Evolutionary conservation across 2,329 filamentous ascomycete species (phyloP).

Genomic region (Karstenula rhodostoma): DNA sequence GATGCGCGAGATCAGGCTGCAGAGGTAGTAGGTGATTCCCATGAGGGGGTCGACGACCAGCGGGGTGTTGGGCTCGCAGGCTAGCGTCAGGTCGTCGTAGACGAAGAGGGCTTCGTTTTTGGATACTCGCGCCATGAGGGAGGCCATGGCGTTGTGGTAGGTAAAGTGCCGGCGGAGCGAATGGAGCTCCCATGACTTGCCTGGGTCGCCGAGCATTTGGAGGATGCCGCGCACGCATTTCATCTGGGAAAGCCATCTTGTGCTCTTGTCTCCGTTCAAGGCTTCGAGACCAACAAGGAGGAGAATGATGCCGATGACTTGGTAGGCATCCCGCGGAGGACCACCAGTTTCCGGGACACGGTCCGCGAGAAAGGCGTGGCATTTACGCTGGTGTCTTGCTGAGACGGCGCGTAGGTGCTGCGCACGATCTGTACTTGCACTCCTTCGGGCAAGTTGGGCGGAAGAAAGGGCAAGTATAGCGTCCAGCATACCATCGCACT

Average conservation of each 20-base stretch:
- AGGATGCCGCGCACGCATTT: slow-evolving; percentile 44
- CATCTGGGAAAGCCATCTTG: slow-evolving; percentile 47
- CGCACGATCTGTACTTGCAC: slow-evolving; percentile 35
- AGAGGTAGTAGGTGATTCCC: slow-evolving; percentile 47
- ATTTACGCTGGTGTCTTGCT: slow-evolving; percentile 41
- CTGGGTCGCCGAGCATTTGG: slow-evolving; percentile 31
- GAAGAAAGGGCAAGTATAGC: slow-evolving; percentile 47
- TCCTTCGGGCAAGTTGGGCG: slow-evolving; percentile 44
- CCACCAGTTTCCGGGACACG: slow-evolving; percentile 37
- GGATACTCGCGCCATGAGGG: slow-evolving; percentile 43
- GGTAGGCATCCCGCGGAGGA: slow-evolving; percentile 39
- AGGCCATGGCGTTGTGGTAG: slow-evolving; percentile 47
- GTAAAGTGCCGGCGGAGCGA: slow-evolving; percentile 48
- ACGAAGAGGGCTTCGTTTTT: slow-evolving; percentile 23
- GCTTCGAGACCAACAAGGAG: slow-evolving; percentile 47
- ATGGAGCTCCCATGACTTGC: slow-evolving; percentile 42
- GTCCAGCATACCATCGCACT: slow-evolving; percentile 46
- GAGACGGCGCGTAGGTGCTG: slow-evolving; percentile 40
- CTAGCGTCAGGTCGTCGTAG: slow-evolving; percentile 29
- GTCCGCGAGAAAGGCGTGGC: slow-evolving; percentile 43
- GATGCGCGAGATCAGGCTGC: slow-evolving; percentile 43
- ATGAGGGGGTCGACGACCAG: slow-evolving; percentile 47
- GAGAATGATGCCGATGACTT: slow-evolving; percentile 44
- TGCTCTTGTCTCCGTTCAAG: slow-evolving; percentile 44
- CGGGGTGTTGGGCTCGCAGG: slow-evolving; percentile 28